phyloP scores from a whole-genome alignment of 2,329 filamentous ascomycete species.

The Apiospora saccharicola region DNA sequence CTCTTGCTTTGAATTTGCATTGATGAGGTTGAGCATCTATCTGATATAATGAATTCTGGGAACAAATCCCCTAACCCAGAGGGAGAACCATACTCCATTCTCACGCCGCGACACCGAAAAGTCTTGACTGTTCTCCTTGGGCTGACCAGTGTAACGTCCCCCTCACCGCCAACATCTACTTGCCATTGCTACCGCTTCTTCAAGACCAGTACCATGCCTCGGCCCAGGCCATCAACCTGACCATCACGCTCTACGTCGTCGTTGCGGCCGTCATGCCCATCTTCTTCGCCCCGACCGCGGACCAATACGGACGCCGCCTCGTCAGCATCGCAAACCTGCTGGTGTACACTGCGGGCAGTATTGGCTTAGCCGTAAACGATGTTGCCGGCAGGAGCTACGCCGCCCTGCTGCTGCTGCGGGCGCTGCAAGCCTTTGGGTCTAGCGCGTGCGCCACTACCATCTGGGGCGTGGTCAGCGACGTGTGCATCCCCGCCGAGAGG shows the following conservation, averaged over 20 bases:
- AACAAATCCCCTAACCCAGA: background rate
- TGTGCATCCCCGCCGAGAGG: background rate
- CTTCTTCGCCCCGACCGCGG: conserved; percentile 23
- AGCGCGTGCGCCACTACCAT: background rate
- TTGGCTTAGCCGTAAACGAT: conserved; percentile 21
- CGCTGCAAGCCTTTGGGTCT: background rate
- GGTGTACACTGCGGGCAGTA: conserved; percentile 21
- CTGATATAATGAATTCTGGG: background rate
- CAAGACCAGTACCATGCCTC: conserved; percentile 18
- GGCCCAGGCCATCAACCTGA: conserved; percentile 27
- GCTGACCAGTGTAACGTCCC: conserved; percentile 23
- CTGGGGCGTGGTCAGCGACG: background rate
- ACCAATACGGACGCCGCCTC: conserved; percentile 20
- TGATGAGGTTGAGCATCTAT: too few species aligned
- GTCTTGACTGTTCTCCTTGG: conserved; percentile 25
- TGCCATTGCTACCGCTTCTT: conserved; percentile 25
- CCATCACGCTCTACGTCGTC: conserved; percentile 26
- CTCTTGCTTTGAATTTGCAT: too few species aligned
- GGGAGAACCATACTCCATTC: conserved; percentile 13
- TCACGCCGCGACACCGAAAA: conserved; percentile 14
- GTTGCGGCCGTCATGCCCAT: conserved; percentile 24
- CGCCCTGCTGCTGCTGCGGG: background rate
- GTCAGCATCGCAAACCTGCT: background rate
- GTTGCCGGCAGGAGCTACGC: background rate
- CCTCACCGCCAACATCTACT: conserved; percentile 28